Conservation (phyloP, 768 basidiomycete species). For the Mycena pura region DNA sequence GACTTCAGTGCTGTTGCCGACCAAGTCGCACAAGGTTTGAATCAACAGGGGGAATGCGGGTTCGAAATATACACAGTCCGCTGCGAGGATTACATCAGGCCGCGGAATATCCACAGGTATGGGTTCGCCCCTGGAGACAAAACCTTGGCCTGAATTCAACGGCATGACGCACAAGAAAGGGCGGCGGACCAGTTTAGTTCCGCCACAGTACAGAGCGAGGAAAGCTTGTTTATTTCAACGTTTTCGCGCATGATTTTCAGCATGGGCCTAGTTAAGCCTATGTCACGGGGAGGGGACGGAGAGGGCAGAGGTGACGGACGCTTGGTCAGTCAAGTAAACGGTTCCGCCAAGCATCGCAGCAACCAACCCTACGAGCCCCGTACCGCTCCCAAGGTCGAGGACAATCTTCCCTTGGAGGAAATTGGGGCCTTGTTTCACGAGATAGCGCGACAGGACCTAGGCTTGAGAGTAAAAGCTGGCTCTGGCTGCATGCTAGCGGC, state of each 20-base stretch:
- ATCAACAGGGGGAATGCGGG: slow-evolving; percentile 90
- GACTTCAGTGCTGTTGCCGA: slow-evolving; percentile 59
- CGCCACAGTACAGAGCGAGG: slow-evolving; percentile 56
- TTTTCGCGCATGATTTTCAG: slow-evolving; percentile 83
- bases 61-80: slow-evolving; percentile 97
- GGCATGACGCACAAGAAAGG: slow-evolving; percentile 13
- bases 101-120: slow-evolving; percentile 53
- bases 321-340: slow-evolving; percentile 91
- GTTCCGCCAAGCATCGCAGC: slow-evolving; percentile 70
- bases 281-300: slow-evolving; percentile 13
- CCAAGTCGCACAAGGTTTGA: slow-evolving; percentile 73
- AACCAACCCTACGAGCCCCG: slow-evolving; percentile 90
- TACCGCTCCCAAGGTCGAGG: slow-evolving; percentile 90
- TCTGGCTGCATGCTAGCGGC: slow-evolving; percentile 6
- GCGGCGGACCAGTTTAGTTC: slow-evolving; percentile 86
- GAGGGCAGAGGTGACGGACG: slow-evolving; percentile 58
- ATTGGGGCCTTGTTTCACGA: slow-evolving; percentile 59
- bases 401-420: slow-evolving; percentile 63
- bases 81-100: slow-evolving; percentile 81
- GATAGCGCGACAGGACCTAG: slow-evolving; percentile 81
- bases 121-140: slow-evolving; percentile 64
- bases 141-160: not conserved
- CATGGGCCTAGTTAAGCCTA: slow-evolving; percentile 59
- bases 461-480: slow-evolving; percentile 13
- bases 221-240: slow-evolving; percentile 67